phyloP scores from a whole-genome alignment of 805 yeast species.

The Jamesozyma rosinii region DNA sequence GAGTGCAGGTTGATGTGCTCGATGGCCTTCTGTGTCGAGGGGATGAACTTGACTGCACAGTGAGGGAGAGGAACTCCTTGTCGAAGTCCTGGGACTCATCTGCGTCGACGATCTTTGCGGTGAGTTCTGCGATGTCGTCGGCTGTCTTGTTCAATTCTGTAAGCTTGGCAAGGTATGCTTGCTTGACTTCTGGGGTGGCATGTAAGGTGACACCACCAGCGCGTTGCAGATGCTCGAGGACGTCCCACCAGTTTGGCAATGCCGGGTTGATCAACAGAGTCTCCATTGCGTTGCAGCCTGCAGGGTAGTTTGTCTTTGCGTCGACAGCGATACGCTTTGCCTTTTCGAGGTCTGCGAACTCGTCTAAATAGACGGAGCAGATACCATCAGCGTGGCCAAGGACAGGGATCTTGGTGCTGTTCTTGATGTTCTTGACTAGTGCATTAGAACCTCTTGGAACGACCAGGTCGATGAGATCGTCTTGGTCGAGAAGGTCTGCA shows the following conservation, averaged over 20 bases:
- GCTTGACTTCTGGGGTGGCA: slow-evolving; percentile 43
- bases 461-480: slow-evolving; percentile 83
- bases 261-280: slow-evolving; percentile 52
- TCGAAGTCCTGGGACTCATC: slow-evolving; percentile 54
- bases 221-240: slow-evolving; percentile 40
- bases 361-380: slow-evolving; percentile 79
- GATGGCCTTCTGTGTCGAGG: slow-evolving; percentile 62
- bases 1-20: slow-evolving; percentile 82
- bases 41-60: slow-evolving; percentile 61
- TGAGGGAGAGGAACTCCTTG: slow-evolving; percentile 74
- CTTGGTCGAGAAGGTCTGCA: slow-evolving; percentile 72
- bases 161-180: slow-evolving; percentile 20
- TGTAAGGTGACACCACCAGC: slow-evolving; percentile 64
- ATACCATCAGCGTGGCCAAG: slow-evolving; percentile 98
- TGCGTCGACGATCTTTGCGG: slow-evolving; percentile 33
- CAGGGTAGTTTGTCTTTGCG: slow-evolving; percentile 92
- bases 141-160: slow-evolving; percentile 8
- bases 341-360: slow-evolving; percentile 65
- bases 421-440: slow-evolving; percentile 77
- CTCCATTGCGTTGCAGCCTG: slow-evolving; percentile 98
- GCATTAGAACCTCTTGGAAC: slow-evolving; percentile 97
- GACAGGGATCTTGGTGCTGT: slow-evolving; percentile 87
- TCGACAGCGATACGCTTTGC: slow-evolving; percentile 72
- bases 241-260: slow-evolving; percentile 31
- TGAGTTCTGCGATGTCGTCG: slow-evolving; percentile 13